phyloP scores from a whole-genome alignment of 345 rosid species.

The Rhizophora apiculata region DNA sequence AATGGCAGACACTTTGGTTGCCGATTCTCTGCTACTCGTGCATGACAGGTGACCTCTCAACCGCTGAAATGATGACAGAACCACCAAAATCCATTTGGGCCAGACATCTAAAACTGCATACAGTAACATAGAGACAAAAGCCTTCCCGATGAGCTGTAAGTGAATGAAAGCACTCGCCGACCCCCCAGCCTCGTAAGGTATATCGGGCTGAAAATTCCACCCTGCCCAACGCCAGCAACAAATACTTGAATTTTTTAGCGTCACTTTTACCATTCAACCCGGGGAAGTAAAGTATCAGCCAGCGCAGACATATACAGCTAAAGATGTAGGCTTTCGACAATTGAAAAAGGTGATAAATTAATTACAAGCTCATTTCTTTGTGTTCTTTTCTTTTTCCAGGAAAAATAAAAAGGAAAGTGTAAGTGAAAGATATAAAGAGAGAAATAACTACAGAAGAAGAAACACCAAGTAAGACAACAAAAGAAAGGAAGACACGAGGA shows the following conservation, averaged over 20 bases:
- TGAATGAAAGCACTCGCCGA: constrained; percentile 2
- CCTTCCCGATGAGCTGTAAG: neutral
- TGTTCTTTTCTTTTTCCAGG: neutral
- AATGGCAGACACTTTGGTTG: neutral
- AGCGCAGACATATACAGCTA: too few species aligned
- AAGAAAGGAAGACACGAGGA: neutral
- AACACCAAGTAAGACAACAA: too few species aligned
- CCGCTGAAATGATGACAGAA: neutral
- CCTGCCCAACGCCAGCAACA: neutral
- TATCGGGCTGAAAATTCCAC: neutral
- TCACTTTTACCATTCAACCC: neutral
- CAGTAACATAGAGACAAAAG: neutral
- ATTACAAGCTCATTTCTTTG: neutral
- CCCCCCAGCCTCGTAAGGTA: constrained; percentile 12
- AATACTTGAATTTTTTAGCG: too few species aligned
- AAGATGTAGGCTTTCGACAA: neutral
- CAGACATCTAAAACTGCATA: neutral
- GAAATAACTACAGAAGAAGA: too few species aligned
- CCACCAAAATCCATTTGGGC: neutral
- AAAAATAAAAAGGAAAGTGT: too few species aligned
- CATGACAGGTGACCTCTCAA: constrained; percentile 5
- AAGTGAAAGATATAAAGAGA: too few species aligned
- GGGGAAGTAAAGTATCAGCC: neutral
- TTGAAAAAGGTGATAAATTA: neutral
- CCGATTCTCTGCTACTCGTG: neutral